A percentile compares a stretch with the other conserved stretches of the same genome.
Evolutionary conservation across 495 filamentous ascomycete genomes (phyloP).

Genomic region (Apiosordaria backusii): DNA sequence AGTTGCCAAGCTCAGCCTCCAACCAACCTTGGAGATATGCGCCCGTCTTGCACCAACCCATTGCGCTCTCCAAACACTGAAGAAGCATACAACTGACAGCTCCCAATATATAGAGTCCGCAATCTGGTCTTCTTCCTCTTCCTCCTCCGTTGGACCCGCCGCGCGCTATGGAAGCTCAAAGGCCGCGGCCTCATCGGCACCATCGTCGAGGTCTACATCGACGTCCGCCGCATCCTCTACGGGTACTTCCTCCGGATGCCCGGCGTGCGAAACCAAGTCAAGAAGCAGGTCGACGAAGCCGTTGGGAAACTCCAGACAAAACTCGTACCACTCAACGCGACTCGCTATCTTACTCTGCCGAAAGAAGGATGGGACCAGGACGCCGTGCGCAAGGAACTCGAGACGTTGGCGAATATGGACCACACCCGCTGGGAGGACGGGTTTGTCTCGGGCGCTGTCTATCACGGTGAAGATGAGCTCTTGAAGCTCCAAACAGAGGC

Average conservation of each 20-base stretch:
- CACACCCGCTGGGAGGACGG: constrained; percentile 97
- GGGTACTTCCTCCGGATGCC: constrained; percentile 81
- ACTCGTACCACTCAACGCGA: constrained; percentile 71
- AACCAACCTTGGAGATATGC: constrained; percentile 2
- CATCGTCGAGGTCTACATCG: constrained; percentile 64
- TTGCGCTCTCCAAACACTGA: not conserved
- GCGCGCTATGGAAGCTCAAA: constrained; percentile 73
- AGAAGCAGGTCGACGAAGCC: constrained; percentile 73
- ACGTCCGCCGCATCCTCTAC: constrained; percentile 68
- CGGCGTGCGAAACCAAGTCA: constrained; percentile 76
- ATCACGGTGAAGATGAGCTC: constrained; percentile 86
- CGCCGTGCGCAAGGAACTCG: constrained; percentile 74
- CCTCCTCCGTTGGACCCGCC: constrained; percentile 79
- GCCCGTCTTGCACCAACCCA: not conserved
- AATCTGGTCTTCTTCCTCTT: constrained; percentile 91
- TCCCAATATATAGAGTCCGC: constrained; percentile 55
- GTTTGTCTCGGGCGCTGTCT: constrained; percentile 89
- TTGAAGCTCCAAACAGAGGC: constrained; percentile 85
- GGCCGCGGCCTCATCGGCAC: constrained; percentile 86
- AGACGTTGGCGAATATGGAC: constrained; percentile 75
- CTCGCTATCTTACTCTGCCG: constrained; percentile 71
- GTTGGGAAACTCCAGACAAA: constrained; percentile 74
- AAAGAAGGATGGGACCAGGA: constrained; percentile 82
- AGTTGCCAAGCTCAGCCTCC: constrained; percentile 1
- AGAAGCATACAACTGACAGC: constrained; percentile 17